phyloP scores from a whole-genome alignment of 805 yeast genomes.

The Aciculoconidium aculeatum region DNA sequence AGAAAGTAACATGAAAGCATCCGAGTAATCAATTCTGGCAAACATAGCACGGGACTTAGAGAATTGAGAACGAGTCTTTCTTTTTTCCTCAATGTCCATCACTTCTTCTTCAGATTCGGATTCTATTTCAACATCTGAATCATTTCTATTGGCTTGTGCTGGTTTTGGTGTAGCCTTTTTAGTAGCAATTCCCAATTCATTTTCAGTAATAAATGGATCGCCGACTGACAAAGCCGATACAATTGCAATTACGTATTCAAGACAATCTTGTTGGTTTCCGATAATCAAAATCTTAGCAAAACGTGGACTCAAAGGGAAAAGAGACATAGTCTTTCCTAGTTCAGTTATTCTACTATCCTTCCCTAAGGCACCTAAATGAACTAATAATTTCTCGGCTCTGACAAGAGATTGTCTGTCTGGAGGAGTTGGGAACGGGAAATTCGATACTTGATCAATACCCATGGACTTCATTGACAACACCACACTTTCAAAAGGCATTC shows the following conservation, averaged over 20 bases:
- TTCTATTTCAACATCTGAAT: slow-evolving; percentile 34
- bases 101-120: slow-evolving; percentile 31
- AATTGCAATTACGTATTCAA: slow-evolving; percentile 84
- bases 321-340: slow-evolving; percentile 79
- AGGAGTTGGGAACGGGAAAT: slow-evolving; percentile 96
- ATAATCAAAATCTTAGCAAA: slow-evolving; percentile 85
- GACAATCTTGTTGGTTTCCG: slow-evolving; percentile 80
- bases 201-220: slow-evolving; percentile 76
- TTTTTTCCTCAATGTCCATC: slow-evolving; percentile 32
- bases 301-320: slow-evolving; percentile 90
- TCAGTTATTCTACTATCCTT: slow-evolving; percentile 56
- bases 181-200: slow-evolving; percentile 56
- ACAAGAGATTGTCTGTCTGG: slow-evolving; percentile 60
- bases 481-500: slow-evolving; percentile 97
- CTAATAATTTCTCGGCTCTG: slow-evolving; percentile 63
- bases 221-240: slow-evolving; percentile 93
- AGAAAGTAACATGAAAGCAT: slow-evolving; percentile 66
- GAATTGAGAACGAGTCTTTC: slow-evolving; percentile 45
- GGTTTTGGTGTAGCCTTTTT: slow-evolving; percentile 9
- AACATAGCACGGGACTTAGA: slow-evolving; percentile 56
- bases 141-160: slow-evolving; percentile 20
- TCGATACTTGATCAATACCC: slow-evolving; percentile 87
- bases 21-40: slow-evolving; percentile 63
- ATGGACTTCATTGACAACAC: slow-evolving; percentile 92
- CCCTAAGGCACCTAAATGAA: slow-evolving; percentile 73